Evolutionary conservation across 768 basidiomycete genomes (phyloP).

Genomic region (Steccherinum ochraceum): DNA sequence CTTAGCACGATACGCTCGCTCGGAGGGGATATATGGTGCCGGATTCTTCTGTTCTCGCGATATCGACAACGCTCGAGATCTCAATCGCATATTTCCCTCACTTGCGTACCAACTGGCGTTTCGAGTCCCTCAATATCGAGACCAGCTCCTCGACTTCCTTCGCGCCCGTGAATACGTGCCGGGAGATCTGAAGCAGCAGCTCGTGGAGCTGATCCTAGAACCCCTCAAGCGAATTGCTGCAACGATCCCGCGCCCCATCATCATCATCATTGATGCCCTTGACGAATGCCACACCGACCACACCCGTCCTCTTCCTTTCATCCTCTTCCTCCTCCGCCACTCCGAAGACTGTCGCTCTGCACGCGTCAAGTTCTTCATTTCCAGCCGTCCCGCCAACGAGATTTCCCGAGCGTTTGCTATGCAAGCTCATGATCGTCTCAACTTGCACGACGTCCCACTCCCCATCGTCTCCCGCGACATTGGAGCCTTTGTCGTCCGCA

Average conservation of each 20-base stretch:
- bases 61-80: not conserved
- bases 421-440: not conserved
- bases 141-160: no score
- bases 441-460: not conserved
- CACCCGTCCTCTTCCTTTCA: not conserved
- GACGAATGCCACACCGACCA: conserved; percentile 2
- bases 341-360: not conserved
- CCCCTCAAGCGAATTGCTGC: not conserved
- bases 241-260: not conserved
- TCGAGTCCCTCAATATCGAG: not conserved
- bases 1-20: not conserved
- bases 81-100: conserved; percentile 3
- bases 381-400: not conserved
- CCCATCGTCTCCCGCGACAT: not conserved
- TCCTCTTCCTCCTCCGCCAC: not conserved
- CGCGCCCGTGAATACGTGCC: no score
- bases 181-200: not conserved
- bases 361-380: not conserved
- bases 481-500: not conserved
- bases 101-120: conserved; percentile 2
- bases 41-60: conserved; percentile 6
- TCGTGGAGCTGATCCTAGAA: not conserved
- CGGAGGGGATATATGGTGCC: not conserved
- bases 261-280: conserved; percentile 6
- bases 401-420: not conserved